Evolutionary conservation across 2,329 filamentous ascomycete species (phyloP).

Genomic region (Fusarium sp.): DNA sequence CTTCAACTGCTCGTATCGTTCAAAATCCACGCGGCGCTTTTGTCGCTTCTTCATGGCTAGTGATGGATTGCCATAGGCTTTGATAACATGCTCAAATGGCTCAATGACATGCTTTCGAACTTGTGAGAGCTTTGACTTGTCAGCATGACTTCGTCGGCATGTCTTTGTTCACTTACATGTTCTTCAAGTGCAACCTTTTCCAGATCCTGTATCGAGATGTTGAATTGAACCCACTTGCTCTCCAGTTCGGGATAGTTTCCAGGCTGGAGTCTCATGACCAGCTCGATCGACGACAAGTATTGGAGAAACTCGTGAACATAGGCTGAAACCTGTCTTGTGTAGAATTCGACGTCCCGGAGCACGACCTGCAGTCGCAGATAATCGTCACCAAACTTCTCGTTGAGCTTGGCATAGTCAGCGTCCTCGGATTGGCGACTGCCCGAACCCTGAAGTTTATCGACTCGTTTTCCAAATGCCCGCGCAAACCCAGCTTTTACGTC

Average conservation of each 20-base stretch:
- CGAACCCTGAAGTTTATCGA: conserved; percentile 82
- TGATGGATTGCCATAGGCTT: conserved; percentile 84
- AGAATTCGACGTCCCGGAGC: conserved; percentile 92
- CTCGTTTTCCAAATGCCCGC: conserved; percentile 89
- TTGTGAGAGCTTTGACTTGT: conserved; percentile 61
- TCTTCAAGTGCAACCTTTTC: conserved; percentile 84
- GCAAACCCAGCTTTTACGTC: conserved; percentile 86
- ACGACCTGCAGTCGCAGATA: conserved; percentile 93
- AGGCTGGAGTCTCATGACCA: conserved; percentile 78
- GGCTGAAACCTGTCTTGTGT: conserved; percentile 82
- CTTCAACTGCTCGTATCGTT: conserved; percentile 80
- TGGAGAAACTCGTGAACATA: conserved; percentile 85
- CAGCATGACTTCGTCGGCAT: background rate
- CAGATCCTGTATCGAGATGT: conserved; percentile 86
- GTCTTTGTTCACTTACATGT: conserved; percentile 70
- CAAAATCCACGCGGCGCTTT: conserved; percentile 91
- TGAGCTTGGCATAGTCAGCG: conserved; percentile 79
- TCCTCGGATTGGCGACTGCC: conserved; percentile 76
- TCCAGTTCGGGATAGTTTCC: conserved; percentile 85
- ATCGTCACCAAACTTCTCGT: conserved; percentile 91
- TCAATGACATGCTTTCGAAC: conserved; percentile 87
- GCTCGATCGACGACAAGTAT: conserved; percentile 83
- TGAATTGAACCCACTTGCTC: conserved; percentile 94
- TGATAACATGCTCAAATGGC: conserved; percentile 82
- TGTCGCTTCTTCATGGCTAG: conserved; percentile 93